Percentiles rank a stretch among this genome's conserved stretches.
Conservation (phyloP, 805 yeast genomes). For the Hanseniaspora occidentalis region DNA sequence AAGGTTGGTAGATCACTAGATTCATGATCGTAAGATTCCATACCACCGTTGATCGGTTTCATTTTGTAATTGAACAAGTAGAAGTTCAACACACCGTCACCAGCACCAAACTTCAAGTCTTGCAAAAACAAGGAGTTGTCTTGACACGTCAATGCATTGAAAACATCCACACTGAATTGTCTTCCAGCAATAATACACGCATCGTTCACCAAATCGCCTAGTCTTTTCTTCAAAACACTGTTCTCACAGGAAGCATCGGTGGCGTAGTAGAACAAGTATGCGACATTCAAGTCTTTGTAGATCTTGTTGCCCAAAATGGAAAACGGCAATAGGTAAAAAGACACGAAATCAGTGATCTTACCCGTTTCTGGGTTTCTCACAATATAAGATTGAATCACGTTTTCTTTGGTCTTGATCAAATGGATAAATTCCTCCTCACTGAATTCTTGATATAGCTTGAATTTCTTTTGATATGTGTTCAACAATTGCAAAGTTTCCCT, state of each 20-base stretch:
- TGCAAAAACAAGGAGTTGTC: conserved; percentile 79
- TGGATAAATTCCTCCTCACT: conserved; percentile 59
- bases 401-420: conserved; percentile 59
- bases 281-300: conserved; percentile 65
- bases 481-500: conserved; percentile 51
- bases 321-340: conserved; percentile 83
- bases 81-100: conserved; percentile 86
- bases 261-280: conserved; percentile 85
- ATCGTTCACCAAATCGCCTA: conserved; percentile 51
- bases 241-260: conserved; percentile 38
- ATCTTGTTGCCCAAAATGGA: conserved; percentile 51
- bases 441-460: conserved; percentile 62
- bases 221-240: conserved; percentile 40
- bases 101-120: conserved; percentile 77
- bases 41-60: conserved; percentile 71
- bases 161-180: conserved; percentile 64
- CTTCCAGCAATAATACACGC: conserved; percentile 62
- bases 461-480: conserved; percentile 49
- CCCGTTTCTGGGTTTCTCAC: conserved; percentile 42
- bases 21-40: conserved; percentile 41
- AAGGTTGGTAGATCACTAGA: conserved; percentile 20
- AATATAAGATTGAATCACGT: conserved; percentile 67
- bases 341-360: conserved; percentile 73
- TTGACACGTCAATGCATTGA: conserved; percentile 84
- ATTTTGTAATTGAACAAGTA: conserved; percentile 86